Conservation (phyloP, 73 alveolate species). For the Stentor coeruleus region DNA sequence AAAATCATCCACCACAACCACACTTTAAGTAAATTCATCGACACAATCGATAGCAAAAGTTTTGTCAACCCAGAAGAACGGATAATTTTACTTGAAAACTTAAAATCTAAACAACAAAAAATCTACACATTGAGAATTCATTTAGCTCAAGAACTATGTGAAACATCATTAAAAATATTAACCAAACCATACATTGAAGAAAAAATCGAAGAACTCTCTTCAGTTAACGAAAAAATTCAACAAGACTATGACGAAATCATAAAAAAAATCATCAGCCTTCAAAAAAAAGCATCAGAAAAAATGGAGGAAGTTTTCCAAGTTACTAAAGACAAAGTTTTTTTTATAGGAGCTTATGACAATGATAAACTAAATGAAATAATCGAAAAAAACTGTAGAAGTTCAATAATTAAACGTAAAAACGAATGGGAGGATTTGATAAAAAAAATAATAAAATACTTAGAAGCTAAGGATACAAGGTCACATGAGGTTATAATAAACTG, state of each 20-base stretch:
- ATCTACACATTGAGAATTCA: conserved; percentile 41
- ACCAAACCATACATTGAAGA: conserved; percentile 35
- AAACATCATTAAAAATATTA: conserved; percentile 15
- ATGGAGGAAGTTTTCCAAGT: not conserved
- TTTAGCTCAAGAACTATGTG: conserved; percentile 2
- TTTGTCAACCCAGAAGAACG: conserved; percentile 61
- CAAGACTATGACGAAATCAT: conserved; percentile 37
- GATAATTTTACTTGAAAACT: conserved; percentile 20
- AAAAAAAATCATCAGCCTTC: not conserved
- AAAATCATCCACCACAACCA: conserved; percentile 50
- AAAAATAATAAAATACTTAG: conserved; percentile 49
- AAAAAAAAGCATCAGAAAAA: not conserved
- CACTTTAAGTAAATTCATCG: conserved; percentile 47
- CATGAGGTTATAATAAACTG: conserved; percentile 43
- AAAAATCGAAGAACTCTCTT: conserved; percentile 32
- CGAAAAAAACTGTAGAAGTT: conserved; percentile 37
- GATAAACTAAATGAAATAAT: conserved; percentile 43
- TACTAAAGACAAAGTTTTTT: not conserved
- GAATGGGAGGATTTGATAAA: conserved; percentile 43
- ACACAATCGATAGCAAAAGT: conserved; percentile 42
- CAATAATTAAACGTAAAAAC: conserved; percentile 45
- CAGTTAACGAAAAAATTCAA: conserved; percentile 48
- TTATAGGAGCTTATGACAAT: not conserved
- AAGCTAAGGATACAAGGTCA: conserved; percentile 52
- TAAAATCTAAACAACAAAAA: conserved; percentile 30